Conservation (phyloP, 768 basidiomycete species). For the Solioccasus polychromus region DNA sequence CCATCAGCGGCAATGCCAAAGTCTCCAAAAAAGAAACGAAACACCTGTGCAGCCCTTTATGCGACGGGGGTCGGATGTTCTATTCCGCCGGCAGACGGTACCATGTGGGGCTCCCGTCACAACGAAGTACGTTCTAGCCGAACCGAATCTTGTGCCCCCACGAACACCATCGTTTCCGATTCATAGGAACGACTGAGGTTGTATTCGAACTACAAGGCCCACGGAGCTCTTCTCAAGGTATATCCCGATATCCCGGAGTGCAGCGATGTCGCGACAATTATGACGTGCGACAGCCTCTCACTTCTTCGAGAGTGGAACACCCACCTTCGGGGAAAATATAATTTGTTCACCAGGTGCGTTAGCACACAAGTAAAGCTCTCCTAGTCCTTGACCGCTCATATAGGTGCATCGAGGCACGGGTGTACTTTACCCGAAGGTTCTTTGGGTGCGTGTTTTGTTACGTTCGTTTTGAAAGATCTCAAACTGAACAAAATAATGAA, state of each 20-base stretch:
- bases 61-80: constrained; percentile 13
- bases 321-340: constrained; percentile 32
- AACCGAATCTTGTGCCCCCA: not conserved
- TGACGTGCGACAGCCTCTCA: constrained; percentile 29
- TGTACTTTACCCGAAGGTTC: constrained; percentile 38
- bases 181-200: constrained; percentile 35
- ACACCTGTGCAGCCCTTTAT: constrained; percentile 17
- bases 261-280: constrained; percentile 22
- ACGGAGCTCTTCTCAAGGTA: constrained; percentile 30
- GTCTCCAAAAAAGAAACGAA: constrained; percentile 9
- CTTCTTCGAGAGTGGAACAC: constrained; percentile 33
- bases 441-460: constrained; percentile 32
- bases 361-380: not conserved
- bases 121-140: constrained; percentile 23
- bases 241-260: constrained; percentile 28
- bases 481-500: not conserved
- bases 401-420: constrained; percentile 39
- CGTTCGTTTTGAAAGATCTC: not conserved
- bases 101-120: constrained; percentile 30
- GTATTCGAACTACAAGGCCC: constrained; percentile 36
- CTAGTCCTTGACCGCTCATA: not conserved
- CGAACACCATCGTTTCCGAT: not conserved
- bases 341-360: constrained; percentile 32
- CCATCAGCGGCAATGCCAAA: constrained; percentile 1
- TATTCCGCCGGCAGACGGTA: constrained; percentile 6